phyloP scores from a whole-genome alignment of 352 stramenopile species.

The Blastocystis sp. region DNA sequence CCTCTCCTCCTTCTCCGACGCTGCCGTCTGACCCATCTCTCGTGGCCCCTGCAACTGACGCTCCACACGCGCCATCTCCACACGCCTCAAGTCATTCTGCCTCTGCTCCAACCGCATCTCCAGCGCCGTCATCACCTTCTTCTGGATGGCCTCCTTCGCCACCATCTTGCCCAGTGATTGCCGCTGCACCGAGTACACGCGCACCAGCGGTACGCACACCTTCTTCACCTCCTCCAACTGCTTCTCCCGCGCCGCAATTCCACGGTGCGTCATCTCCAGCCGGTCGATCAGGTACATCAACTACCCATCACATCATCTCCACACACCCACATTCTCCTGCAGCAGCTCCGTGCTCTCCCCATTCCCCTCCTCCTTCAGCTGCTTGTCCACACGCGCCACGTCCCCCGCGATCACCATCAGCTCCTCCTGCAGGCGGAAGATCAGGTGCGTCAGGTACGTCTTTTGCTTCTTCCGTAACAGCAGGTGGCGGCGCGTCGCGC shows the following conservation, averaged over 20 bases:
- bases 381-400: not conserved
- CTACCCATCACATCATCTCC: slow-evolving; percentile 6
- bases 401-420: slow-evolving; percentile 14
- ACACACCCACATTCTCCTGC: not conserved
- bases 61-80: too few species aligned
- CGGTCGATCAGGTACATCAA: not conserved
- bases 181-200: not conserved
- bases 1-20: too few species aligned
- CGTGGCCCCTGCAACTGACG: too few species aligned
- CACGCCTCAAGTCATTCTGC: too few species aligned
- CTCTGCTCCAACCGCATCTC: not conserved
- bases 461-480: not conserved
- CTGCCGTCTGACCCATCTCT: too few species aligned
- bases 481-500: not conserved
- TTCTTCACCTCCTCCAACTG: not conserved
- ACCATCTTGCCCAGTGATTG: not conserved
- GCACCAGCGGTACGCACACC: not conserved
- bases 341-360: not conserved
- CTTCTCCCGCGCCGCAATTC: not conserved
- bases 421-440: slow-evolving; percentile 23
- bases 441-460: not conserved
- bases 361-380: not conserved
- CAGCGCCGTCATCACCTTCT: not conserved
- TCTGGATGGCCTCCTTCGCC: not conserved
- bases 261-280: not conserved